These are phyloP conservation scores for Fusarium luffae DNA, from an alignment of 2,329 filamentous ascomycete species.

Conservation along the genomic window DNA sequence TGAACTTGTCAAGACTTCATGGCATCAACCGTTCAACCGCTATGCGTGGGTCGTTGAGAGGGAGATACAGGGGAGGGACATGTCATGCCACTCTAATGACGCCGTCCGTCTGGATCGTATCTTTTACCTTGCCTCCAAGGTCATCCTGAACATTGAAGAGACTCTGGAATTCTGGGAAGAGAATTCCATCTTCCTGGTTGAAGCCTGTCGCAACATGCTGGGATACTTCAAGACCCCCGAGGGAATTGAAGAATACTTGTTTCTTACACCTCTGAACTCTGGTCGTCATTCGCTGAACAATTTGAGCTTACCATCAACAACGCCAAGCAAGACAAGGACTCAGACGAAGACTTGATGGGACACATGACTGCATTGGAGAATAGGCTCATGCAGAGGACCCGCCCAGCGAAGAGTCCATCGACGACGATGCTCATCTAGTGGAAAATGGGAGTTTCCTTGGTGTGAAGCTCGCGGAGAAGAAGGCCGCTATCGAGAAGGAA, in stretches of 20 bases:
- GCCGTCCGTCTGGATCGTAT: not conserved
- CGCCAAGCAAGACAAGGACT: not conserved
- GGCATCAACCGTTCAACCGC: not conserved
- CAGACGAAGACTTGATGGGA: not conserved
- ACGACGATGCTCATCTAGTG: not conserved
- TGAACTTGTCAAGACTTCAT: not conserved
- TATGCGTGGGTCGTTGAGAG: not conserved
- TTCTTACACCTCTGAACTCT: not conserved
- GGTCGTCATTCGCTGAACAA: not conserved
- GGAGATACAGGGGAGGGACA: rapidly evolving
- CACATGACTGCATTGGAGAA: not conserved
- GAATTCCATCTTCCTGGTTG: not conserved
- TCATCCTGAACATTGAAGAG: not conserved
- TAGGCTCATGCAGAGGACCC: not conserved
- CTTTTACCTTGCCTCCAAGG: not conserved
- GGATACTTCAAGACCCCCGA: not conserved
- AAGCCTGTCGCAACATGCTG: not conserved
- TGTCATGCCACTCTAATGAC: not conserved
- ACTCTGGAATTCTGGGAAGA: not conserved
- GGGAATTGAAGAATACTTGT: not conserved
- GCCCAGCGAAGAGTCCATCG: not conserved
- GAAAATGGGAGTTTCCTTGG: constrained; percentile 54
- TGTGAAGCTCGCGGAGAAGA: constrained; percentile 78
- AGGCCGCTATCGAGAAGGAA: constrained; percentile 81
- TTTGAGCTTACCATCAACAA: not conserved